phyloP scores from a whole-genome alignment of 2,329 filamentous ascomycete species.

The Xylaria sp. region DNA sequence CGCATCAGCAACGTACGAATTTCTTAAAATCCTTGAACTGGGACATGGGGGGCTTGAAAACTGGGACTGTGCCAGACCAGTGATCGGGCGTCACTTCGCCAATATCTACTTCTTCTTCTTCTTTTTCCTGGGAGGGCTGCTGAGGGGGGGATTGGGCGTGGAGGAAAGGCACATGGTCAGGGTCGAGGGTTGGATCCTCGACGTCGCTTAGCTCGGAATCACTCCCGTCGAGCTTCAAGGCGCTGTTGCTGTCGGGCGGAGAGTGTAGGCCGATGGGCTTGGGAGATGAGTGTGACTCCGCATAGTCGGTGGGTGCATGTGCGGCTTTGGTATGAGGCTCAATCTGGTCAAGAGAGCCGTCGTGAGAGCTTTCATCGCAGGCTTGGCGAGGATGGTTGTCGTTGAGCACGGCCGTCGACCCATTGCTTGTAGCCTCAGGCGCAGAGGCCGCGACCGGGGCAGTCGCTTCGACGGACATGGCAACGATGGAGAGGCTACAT shows the following conservation, averaged over 20 bases:
- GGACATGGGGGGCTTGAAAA: constrained; percentile 95
- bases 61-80: constrained; percentile 90
- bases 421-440: constrained; percentile 43
- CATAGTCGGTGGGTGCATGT: constrained; percentile 28
- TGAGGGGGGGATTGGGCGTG: constrained; percentile 20
- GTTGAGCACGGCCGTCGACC: constrained; percentile 41
- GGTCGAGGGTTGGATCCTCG: constrained; percentile 60
- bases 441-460: constrained; percentile 60
- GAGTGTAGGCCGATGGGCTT: constrained; percentile 67
- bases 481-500: constrained; percentile 55
- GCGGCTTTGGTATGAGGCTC: constrained; percentile 27
- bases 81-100: constrained; percentile 86
- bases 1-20: constrained; percentile 70
- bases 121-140: constrained; percentile 38
- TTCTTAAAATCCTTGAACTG: constrained; percentile 94
- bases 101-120: constrained; percentile 71
- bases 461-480: constrained; percentile 68
- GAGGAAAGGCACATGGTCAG: constrained; percentile 39
- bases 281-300: constrained; percentile 46
- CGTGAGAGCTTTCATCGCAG: constrained; percentile 34
- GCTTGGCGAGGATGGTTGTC: constrained; percentile 43
- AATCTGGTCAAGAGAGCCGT: constrained; percentile 30
- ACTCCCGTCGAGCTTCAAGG: constrained; percentile 67
- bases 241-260: constrained; percentile 72
- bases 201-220: constrained; percentile 74